Evolutionary conservation across 2,329 filamentous ascomycete species (phyloP), one percentile per base, ranked within the genome.

Genomic region (Ophiostoma ulmi): DNA sequence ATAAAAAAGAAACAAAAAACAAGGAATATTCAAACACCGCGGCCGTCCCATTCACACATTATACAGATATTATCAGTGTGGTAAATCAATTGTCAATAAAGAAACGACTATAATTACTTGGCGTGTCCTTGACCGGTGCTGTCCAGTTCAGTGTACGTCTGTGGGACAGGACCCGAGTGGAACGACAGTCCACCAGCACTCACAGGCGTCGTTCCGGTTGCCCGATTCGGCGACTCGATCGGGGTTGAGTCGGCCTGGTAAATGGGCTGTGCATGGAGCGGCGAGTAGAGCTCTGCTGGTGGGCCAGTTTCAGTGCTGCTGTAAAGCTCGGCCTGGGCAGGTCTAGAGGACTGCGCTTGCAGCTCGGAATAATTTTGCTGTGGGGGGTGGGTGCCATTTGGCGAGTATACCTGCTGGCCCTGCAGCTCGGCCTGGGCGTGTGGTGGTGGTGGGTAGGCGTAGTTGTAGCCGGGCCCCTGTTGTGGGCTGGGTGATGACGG

Each of bases 81-180:
- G 31, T 31, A 3, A 31, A 22, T 39, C 8, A 13, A 26, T 3
- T 3, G 1, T 17, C n/a, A 22, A 1, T 20, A 61, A 31, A 20
- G 5, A 3, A 2, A 31, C 5, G 26, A 17, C 48, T 41, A 61
- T 65, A 6, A n/a, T 39, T 58, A 26, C 11, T 22, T 58, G n/a
- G n/a, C 22, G 7, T 68, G 69, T 1, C 67, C 70, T 5, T 67
- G n/a, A 3, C 38, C 6, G 1, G 10, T 41, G 13, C 69, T 36
- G 22, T 77, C 75, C 72, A 77, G 75, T 72, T 78, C 77, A 1
- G 70, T 22, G 71, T 81, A 78, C 66, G 78, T 79, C 10, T 75
- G 72, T 31, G 78, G 76, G 39, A 79, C 76, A 1, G 79, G 80
- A 3, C 80, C 80, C 1, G 80, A 76, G 67, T 80, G 78, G 77